Evolutionary conservation across 371 early-diverging fungal genomes (phyloP), one percentile per base, ranked within the genome.

Genomic region (Cokeromyces recurvatus): DNA sequence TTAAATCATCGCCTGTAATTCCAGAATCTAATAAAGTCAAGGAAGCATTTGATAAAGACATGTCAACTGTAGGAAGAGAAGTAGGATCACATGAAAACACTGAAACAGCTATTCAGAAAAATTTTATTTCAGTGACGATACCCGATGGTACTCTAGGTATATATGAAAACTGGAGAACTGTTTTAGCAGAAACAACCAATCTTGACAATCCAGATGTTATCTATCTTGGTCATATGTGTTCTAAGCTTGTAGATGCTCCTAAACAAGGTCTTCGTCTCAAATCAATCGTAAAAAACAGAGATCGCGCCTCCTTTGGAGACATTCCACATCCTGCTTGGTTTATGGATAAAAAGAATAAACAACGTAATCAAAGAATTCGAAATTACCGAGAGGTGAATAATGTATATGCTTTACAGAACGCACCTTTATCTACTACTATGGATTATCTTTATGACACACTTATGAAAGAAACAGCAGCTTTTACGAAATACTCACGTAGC

Each of bases 141-240:
- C 64, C 64, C 0, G 77, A 73, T 48, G 49, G 59, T 5, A 57
- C 59, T 8, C 32, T 68, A 8, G 73, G 73, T 7, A 5, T 54
- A 2, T 76, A 71, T 23, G 70, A 73, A 37, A 62, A 68, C 29
- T 76, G 64, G 62, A 62, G 74, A 27, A 67, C 66, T 1, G 58
- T 73, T 1, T 27, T 67, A 0, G 53, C 71, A 0, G 72, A 71
- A 23, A 23, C 24, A 5, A 34, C 41, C 8, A 62, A 66, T 2
- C 35, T 76, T 6, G 66, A 66, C n/a, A 38, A 65, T 22, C 50
- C 52, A 8, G 56, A 68, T 42, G 73, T 71, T 0, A 38, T 62
- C 7, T 76, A 76, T 25, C 43, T 76, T 15, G 68, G 63, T 1
- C 71, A 73, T 37, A 66, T 76, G 69, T 66, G 64, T 51, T 64